Base-by-base conservation (phyloP, 371 early-diverging fungal species). In the Apophysomyces variabilis region DNA sequence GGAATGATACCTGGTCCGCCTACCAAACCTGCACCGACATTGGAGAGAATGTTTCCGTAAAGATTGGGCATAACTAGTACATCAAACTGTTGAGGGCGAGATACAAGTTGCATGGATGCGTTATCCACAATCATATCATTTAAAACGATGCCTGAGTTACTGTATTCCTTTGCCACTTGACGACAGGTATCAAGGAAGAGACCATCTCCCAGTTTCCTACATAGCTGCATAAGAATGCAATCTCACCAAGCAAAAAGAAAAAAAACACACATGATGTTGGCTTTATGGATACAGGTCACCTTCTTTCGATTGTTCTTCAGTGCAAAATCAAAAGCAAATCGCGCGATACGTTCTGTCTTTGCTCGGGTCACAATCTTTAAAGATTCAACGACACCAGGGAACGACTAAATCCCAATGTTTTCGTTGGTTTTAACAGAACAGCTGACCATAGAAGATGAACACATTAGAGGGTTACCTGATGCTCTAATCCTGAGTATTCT, bases 111-210 rank as follows among this genome's bases (percentile, higher is more conserved):
- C 99, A 98, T 98, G 60, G 98, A 90, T 45, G 96, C 91, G 85
- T 98, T 98, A 79, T 98, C 99, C 68, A 98, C 97, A 82, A 98
- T 98, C 98, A 98, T 96, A 82, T 97, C 97, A 66, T 95, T 89
- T 77, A 94, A 91, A 83, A 89, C 77, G 77, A 98, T 95, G 47
- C 94, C 95, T 54, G 88, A 86, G 75, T 85, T 78, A 66, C 90
- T 86, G 82, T 98, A 98, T 78, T 92, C 92, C 82, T 96, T 90
- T 70, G 96, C 92, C 50, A 98, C 91, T 32, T 95, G 93, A 57
- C 95, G 93, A 85, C 95, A 96, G 36, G 93, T 92, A 66, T 93
- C 91, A 65, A 98, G 86, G 87, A 98, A 98, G 62, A 98, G 91
- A 69, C 99, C 99, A 79, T 98, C 99, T 44, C 92, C 95, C 64